phyloP scores from a whole-genome alignment of 192 early-diverging fungal genomes.

The Paraglomus brasilianum region DNA sequence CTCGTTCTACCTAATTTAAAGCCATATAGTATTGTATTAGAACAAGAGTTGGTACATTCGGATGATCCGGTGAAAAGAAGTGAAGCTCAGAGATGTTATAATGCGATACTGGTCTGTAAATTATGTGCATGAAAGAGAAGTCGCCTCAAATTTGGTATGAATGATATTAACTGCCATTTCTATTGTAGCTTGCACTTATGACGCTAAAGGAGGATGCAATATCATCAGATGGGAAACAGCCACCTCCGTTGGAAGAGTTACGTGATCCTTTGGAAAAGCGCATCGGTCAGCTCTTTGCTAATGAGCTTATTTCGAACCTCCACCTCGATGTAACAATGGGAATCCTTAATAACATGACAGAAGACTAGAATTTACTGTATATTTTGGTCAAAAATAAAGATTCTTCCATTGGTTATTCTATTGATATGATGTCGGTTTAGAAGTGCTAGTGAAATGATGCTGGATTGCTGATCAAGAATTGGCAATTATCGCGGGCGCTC shows the following conservation, averaged over 20 bases:
- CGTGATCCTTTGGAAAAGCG: constrained; percentile 32
- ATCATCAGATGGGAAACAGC: not conserved
- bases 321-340: constrained; percentile 8
- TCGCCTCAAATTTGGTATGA: not conserved
- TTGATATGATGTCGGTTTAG: no score
- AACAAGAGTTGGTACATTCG: constrained; percentile 32
- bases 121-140: constrained; percentile 33
- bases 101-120: constrained; percentile 50
- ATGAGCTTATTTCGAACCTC: constrained; percentile 18
- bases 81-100: constrained; percentile 47
- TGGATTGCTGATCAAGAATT: no score
- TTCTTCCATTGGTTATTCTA: no score
- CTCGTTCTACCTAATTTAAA: constrained; percentile 78
- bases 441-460: no score
- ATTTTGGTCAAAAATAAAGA: no score
- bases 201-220: no score
- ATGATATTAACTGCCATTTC: not conserved
- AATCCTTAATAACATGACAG: no score
- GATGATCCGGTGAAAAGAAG: constrained; percentile 24
- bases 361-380: no score
- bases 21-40: constrained; percentile 53
- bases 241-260: constrained; percentile 28
- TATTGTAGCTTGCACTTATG: no score
- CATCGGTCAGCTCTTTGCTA: constrained; percentile 31
- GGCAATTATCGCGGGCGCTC: no score